A percentile compares a stretch with the other conserved stretches of the same genome.
Conservation (phyloP, 148 eudicot species). For the Camellia lanceoleosa region DNA sequence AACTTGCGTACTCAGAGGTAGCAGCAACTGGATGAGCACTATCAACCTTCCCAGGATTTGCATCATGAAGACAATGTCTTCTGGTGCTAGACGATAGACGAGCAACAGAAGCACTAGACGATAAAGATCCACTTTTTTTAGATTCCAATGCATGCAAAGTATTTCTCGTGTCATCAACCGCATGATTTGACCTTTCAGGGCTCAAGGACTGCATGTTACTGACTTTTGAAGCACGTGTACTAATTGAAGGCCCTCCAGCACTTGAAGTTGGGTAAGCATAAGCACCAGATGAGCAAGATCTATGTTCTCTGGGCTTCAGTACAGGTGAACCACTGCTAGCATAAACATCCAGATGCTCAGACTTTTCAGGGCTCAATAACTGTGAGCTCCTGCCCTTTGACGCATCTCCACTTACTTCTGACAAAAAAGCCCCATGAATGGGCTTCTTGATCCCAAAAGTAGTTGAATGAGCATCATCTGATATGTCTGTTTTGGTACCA, state of each 20-base stretch:
- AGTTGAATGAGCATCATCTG: conserved; percentile 23
- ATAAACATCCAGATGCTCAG: conserved; percentile 21
- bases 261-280: not conserved
- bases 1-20: conserved; percentile 26
- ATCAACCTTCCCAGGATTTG: conserved; percentile 32
- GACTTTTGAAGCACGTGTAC: conserved; percentile 17
- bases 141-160: conserved; percentile 18
- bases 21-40: conserved; percentile 14
- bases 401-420: conserved; percentile 24
- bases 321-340: conserved; percentile 12
- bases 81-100: conserved; percentile 27
- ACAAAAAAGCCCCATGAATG: conserved; percentile 18
- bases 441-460: conserved; percentile 25
- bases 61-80: conserved; percentile 21
- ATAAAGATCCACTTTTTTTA: conserved; percentile 15
- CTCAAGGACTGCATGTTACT: conserved; percentile 20
- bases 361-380: conserved; percentile 14
- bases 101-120: conserved; percentile 25
- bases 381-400: conserved; percentile 22
- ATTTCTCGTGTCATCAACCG: conserved; percentile 12
- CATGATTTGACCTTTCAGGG: conserved; percentile 21
- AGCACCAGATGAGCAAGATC: conserved; percentile 17
- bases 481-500: conserved; percentile 8
- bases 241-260: conserved; percentile 15
- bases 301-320: conserved; percentile 22